Evolutionary conservation across 2,329 filamentous ascomycete species (phyloP), one percentile per base, ranked within the genome.

Genomic region (Myriosclerotinia curreyana): DNA sequence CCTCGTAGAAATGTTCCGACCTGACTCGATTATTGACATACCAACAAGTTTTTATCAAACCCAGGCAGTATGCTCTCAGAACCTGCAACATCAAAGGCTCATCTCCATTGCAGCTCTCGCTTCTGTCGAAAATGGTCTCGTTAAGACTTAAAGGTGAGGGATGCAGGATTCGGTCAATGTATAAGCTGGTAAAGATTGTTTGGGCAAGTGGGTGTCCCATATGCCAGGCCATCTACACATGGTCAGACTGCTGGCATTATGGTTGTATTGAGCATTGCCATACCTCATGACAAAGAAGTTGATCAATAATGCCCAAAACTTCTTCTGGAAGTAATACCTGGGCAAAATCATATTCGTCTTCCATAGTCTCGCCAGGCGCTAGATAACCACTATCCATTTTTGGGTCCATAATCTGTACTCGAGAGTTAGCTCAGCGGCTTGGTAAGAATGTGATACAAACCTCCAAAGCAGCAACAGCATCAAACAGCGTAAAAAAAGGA

Each of bases 341-440:
- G 51, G 84, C 79, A 49, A 92, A 85, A 72, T 96, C 88, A 76
- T 94, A 96, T 59, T 90, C 83, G 68, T 94, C 89, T 66, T 96
- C 91, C 42, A 94, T 83, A n/a, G 87, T 86, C 72, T 96, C 91
- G 38, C 88, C 90, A 9, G 89, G 85, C 25, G 86, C 82, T 8
- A 96, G 80, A 69, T 89, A 92, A 36, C 95, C 95, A 74, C 92
- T 97, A 76, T 99, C 95, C 95, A 99, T 99, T 78, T 98, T 99
- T 0, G 91, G 88, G 74, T 99, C 95, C 91, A 97, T 97, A 71
- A 99, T 96, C 95, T 99, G 72, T 60, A 49, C 12, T 15, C 14
- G 60, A 51, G 20, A 15, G 25, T 64, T 20, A 64, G 53, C 46
- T 12, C 20, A 51, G 25, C 36, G 20, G 6, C 5, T 50, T 44